phyloP scores from a whole-genome alignment of 495 filamentous ascomycete genomes.

The Daldinia caldariorum region DNA sequence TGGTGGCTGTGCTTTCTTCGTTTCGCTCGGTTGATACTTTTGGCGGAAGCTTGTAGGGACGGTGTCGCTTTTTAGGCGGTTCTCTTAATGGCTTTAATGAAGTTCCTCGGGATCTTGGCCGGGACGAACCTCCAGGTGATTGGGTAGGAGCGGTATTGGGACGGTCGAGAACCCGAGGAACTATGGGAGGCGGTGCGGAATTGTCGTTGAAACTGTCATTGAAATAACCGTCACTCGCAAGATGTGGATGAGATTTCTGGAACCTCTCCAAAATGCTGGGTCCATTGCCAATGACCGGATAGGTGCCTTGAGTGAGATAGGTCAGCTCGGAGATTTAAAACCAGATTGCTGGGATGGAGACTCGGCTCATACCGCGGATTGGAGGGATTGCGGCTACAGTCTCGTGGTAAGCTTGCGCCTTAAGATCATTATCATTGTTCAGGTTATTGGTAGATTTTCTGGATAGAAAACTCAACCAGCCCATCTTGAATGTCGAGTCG shows the following conservation, averaged over 20 bases:
- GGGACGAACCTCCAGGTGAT: conserved; percentile 21
- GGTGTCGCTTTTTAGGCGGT: conserved; percentile 38
- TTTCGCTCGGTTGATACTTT: conserved; percentile 24
- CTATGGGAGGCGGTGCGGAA: conserved; percentile 45
- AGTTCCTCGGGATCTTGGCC: conserved; percentile 28
- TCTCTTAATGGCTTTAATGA: conserved; percentile 22
- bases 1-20: conserved; percentile 13
- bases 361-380: conserved; percentile 49
- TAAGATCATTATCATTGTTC: conserved; percentile 36
- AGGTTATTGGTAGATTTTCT: conserved; percentile 45
- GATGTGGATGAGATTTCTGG: conserved; percentile 42
- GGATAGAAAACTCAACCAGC: conserved; percentile 54
- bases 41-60: conserved; percentile 40
- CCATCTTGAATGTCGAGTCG: conserved; percentile 48
- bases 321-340: conserved; percentile 40
- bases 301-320: conserved; percentile 45
- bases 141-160: conserved; percentile 54
- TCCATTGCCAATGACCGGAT: conserved; percentile 48
- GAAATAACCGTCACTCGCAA: conserved; percentile 29
- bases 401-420: conserved; percentile 46
- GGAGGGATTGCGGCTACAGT: conserved; percentile 43
- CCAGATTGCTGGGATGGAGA: conserved; percentile 39
- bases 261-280: conserved; percentile 44
- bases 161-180: conserved; percentile 47
- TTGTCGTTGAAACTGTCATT: conserved; percentile 41